Percentiles rank a stretch among this genome's conserved stretches.
These are phyloP conservation scores for Xylaria sp. DNA, from an alignment of 2,329 filamentous ascomycete species.

Conservation along the genomic window DNA sequence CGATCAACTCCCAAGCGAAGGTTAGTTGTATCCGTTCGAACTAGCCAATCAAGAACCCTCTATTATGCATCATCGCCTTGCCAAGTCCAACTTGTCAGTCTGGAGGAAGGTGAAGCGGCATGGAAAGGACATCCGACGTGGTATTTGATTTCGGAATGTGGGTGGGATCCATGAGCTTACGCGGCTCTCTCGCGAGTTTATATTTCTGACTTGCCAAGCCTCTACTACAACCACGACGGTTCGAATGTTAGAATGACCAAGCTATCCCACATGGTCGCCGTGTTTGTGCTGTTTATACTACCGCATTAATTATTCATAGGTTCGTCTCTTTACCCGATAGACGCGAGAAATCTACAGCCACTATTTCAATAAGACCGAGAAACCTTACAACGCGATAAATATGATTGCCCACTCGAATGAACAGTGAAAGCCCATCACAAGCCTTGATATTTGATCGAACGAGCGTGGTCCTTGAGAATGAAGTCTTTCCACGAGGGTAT, in stretches of 20 bases:
- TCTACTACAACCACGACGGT: neutral
- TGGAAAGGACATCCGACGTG: slow-evolving; percentile 9
- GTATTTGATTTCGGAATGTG: slow-evolving; percentile 25
- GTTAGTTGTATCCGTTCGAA: slow-evolving; percentile 1
- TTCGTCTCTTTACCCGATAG: neutral
- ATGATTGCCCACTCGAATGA: neutral
- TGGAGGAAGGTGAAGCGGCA: neutral
- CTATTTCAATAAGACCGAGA: neutral
- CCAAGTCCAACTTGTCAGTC: slow-evolving; percentile 11
- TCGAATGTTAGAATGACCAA: neutral
- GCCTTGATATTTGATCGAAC: neutral
- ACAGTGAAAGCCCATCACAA: neutral
- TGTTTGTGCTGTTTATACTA: neutral
- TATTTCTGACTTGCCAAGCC: slow-evolving; percentile 23
- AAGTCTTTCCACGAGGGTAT: slow-evolving; percentile 7
- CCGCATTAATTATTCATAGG: neutral
- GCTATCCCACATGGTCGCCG: neutral
- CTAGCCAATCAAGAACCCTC: slow-evolving; percentile 21
- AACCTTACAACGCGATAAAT: neutral
- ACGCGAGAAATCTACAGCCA: neutral
- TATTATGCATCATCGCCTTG: slow-evolving; percentile 26
- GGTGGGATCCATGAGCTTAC: slow-evolving; percentile 25
- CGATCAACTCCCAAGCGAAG: slow-evolving; percentile 14
- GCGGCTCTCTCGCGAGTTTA: slow-evolving; percentile 23
- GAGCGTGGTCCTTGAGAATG: neutral